Evolutionary conservation across 768 basidiomycete species (phyloP).

Genomic region (Daedalea quercina): DNA sequence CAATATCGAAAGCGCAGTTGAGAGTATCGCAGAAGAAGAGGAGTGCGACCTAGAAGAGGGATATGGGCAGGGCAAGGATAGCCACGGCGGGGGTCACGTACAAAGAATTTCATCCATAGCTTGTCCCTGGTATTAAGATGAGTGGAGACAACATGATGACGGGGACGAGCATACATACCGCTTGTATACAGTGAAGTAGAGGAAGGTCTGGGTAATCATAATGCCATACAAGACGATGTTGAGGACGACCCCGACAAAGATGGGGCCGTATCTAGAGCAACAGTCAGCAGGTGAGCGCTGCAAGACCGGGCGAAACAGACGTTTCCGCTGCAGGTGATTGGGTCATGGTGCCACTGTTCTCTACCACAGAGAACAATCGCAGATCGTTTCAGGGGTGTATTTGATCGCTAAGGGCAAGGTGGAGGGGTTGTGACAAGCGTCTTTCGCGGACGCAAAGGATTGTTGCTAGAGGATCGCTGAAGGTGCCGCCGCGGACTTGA

Average conservation of each 20-base stretch:
- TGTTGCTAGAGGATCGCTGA: background rate
- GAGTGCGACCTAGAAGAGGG: slow-evolving; percentile 27
- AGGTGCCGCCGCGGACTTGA: background rate
- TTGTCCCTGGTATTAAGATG: slow-evolving; percentile 30
- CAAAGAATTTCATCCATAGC: slow-evolving; percentile 39
- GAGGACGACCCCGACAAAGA: slow-evolving; percentile 41
- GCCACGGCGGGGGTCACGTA: slow-evolving; percentile 16
- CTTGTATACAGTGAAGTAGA: slow-evolving; percentile 40
- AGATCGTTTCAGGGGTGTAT: background rate
- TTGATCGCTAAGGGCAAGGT: background rate
- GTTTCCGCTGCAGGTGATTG: slow-evolving; percentile 3
- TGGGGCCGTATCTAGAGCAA: slow-evolving; percentile 40
- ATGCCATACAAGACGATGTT: slow-evolving; percentile 43
- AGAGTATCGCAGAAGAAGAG: slow-evolving; percentile 44
- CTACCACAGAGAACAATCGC: background rate
- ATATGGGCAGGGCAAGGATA: background rate
- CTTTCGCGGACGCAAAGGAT: background rate
- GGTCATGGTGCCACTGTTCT: background rate
- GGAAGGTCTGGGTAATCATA: slow-evolving; percentile 40
- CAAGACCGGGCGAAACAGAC: background rate
- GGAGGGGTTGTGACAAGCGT: background rate
- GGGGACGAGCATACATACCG: slow-evolving; percentile 18
- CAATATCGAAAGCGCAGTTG: slow-evolving; percentile 37
- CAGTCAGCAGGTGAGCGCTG: background rate
- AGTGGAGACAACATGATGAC: background rate